These are phyloP conservation scores for Diplodia intermedia DNA, from an alignment of 2,329 filamentous ascomycete species.

Conservation along the genomic window DNA sequence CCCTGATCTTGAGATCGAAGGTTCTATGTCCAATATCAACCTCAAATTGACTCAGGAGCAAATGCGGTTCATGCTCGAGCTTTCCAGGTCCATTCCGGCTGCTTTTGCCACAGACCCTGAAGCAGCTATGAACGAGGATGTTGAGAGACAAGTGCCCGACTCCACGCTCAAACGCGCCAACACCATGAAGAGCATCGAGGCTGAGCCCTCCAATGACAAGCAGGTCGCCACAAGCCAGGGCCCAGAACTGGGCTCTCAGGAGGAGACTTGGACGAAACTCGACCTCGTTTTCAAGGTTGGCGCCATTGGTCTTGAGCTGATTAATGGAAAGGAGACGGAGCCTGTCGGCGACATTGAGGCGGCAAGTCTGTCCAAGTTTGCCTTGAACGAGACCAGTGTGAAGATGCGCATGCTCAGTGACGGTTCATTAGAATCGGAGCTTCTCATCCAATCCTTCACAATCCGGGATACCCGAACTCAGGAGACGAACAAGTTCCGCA, in stretches of 20 bases:
- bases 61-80: constrained; percentile 84
- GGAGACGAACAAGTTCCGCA: constrained; percentile 93
- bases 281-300: constrained; percentile 90
- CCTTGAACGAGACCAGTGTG: constrained; percentile 87
- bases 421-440: constrained; percentile 87
- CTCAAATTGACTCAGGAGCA: constrained; percentile 89
- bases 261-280: constrained; percentile 86
- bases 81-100: constrained; percentile 85
- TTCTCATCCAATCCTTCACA: constrained; percentile 92
- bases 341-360: constrained; percentile 80
- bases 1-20: constrained; percentile 90
- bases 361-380: constrained; percentile 90
- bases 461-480: constrained; percentile 89
- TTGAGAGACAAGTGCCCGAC: constrained; percentile 73
- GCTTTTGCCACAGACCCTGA: constrained; percentile 81
- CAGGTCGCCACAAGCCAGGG: constrained; percentile 55
- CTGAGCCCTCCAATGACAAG: constrained; percentile 48
- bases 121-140: constrained; percentile 72
- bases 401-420: constrained; percentile 95
- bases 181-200: constrained; percentile 51
- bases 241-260: constrained; percentile 73
- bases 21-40: constrained; percentile 92
- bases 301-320: constrained; percentile 85
- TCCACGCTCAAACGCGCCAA: constrained; percentile 60
- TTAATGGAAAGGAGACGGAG: constrained; percentile 75